These are phyloP conservation scores for Podila clonocystis DNA, from an alignment of 192 early-diverging fungal genomes.

Conservation along the genomic window DNA sequence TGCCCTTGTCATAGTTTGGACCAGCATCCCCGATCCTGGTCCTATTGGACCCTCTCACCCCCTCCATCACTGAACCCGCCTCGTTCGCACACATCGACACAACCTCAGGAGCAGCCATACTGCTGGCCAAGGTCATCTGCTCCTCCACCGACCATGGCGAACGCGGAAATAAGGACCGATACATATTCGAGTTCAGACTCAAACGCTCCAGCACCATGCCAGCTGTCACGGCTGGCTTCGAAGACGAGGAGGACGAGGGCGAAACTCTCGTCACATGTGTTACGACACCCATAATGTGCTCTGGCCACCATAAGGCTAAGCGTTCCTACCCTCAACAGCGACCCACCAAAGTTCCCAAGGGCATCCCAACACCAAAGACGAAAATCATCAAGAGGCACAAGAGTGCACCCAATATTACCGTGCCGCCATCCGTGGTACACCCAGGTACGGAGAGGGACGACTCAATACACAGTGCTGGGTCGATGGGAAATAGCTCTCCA, in stretches of 20 bases:
- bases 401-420: conserved; percentile 26
- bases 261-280: conserved; percentile 28
- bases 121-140: conserved; percentile 48
- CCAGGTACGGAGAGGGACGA: not conserved
- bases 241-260: conserved; percentile 27
- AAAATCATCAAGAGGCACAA: conserved; percentile 44
- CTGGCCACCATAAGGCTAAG: conserved; percentile 48
- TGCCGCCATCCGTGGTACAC: not conserved
- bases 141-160: conserved; percentile 51
- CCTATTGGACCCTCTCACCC: conserved; percentile 29
- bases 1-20: conserved; percentile 16
- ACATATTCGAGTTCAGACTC: conserved; percentile 44
- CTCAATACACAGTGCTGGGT: not conserved
- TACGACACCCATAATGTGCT: conserved; percentile 46
- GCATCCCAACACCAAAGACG: conserved; percentile 27
- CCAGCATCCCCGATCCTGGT: conserved; percentile 36
- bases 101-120: conserved; percentile 35
- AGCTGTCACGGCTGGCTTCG: not conserved
- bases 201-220: conserved; percentile 37
- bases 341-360: conserved; percentile 21
- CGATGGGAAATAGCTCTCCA: not conserved
- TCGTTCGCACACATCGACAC: conserved; percentile 40
- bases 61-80: conserved; percentile 25
- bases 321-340: conserved; percentile 32
- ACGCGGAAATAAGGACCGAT: conserved; percentile 49